A percentile compares a stretch with the other conserved stretches of the same genome.
These are phyloP conservation scores for Syncephalastrum sp. DNA, from an alignment of 371 early-diverging fungal species.

Conservation along the genomic window DNA sequence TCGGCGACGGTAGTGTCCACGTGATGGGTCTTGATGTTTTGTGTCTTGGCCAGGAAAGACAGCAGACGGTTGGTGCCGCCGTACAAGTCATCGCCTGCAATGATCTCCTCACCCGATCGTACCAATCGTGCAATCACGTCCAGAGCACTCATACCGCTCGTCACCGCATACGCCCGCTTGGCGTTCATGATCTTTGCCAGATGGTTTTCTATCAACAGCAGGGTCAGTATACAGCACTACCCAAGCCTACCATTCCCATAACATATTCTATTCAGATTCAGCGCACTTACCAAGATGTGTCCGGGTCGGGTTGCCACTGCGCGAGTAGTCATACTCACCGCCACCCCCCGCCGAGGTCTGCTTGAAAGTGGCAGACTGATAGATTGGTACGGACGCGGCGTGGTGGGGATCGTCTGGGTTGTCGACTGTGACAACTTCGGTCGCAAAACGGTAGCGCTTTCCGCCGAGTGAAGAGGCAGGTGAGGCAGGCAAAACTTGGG, in stretches of 20 bases:
- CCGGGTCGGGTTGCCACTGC: constrained; percentile 90
- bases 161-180: constrained; percentile 72
- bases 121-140: constrained; percentile 84
- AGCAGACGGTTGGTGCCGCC: constrained; percentile 88
- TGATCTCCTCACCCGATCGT: constrained; percentile 77
- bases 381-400: constrained; percentile 91
- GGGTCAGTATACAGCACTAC: not conserved
- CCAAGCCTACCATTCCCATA: too few species aligned
- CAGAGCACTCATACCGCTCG: constrained; percentile 89
- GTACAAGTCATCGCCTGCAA: constrained; percentile 89
- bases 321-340: constrained; percentile 92
- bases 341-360: constrained; percentile 75
- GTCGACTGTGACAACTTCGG: constrained; percentile 86
- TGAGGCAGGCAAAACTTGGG: constrained; percentile 28
- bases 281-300: constrained; percentile 69
- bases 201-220: constrained; percentile 64
- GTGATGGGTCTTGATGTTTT: constrained; percentile 78
- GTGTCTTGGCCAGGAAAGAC: constrained; percentile 64
- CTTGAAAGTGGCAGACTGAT: constrained; percentile 97
- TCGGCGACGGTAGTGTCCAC: constrained; percentile 77
- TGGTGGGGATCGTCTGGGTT: constrained; percentile 85
- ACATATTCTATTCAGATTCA: not conserved
- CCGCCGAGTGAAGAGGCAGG: constrained; percentile 37
- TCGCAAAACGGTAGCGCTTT: constrained; percentile 75
- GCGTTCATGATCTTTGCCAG: constrained; percentile 86